Conservation (phyloP, 192 early-diverging fungal genomes). For the Bifiguratus adelaidae region DNA sequence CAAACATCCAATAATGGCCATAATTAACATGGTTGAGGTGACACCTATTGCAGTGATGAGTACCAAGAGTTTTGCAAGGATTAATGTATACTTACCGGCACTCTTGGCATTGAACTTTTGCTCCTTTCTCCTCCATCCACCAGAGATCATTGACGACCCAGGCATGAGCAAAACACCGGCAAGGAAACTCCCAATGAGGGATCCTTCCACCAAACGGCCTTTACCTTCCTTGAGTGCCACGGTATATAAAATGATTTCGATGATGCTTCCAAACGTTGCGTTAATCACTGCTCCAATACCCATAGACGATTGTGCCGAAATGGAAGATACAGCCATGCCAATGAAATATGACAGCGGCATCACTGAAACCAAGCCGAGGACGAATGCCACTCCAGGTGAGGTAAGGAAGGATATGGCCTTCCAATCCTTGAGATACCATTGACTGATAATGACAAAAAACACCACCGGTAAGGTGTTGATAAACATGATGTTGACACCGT, state of each 20-base stretch:
- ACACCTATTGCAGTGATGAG: constrained; percentile 50
- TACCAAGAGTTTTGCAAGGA: no score
- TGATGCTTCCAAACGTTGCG: constrained; percentile 94
- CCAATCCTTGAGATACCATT: constrained; percentile 54
- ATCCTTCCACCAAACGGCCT: constrained; percentile 77
- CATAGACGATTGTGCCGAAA: constrained; percentile 87
- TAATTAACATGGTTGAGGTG: constrained; percentile 91
- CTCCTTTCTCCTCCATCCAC: constrained; percentile 83
- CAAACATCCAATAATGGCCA: constrained; percentile 86
- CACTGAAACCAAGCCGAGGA: constrained; percentile 62
- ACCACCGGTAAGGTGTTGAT: constrained; percentile 84
- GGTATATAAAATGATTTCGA: constrained; percentile 90
- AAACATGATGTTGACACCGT: constrained; percentile 95
- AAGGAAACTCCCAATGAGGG: constrained; percentile 85
- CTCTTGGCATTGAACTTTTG: constrained; percentile 92
- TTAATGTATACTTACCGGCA: constrained; percentile 42
- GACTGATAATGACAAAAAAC: constrained; percentile 73
- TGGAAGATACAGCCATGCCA: constrained; percentile 93
- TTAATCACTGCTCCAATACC: constrained; percentile 95
- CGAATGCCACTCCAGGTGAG: constrained; percentile 55
- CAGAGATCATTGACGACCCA: constrained; percentile 88
- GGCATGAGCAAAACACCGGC: constrained; percentile 86
- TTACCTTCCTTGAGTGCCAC: constrained; percentile 86
- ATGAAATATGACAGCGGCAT: constrained; percentile 95
- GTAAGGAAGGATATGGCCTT: constrained; percentile 41